A percentile compares a stretch with the other conserved stretches of the same genome.
These are phyloP conservation scores for Dioszegia aurantiaca DNA, from an alignment of 768 basidiomycete genomes.

Conservation along the genomic window DNA sequence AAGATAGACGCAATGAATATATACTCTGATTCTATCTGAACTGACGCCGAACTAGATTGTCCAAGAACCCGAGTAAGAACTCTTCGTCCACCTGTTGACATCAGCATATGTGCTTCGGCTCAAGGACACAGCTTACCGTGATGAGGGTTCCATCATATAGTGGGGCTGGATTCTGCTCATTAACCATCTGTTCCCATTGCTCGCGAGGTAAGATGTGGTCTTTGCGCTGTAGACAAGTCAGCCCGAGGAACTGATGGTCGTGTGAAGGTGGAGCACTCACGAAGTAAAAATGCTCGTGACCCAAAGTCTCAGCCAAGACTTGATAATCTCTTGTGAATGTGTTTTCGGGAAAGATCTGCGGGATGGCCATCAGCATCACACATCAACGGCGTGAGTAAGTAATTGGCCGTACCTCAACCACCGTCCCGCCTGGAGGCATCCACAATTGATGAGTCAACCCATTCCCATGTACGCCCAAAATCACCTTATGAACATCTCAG, in stretches of 20 bases:
- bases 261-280: constrained; percentile 15
- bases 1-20: no score
- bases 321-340: constrained; percentile 19
- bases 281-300: constrained; percentile 14
- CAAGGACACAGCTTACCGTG: not conserved
- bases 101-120: not conserved
- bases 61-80: not conserved
- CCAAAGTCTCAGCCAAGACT: constrained; percentile 11
- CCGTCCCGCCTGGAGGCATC: constrained; percentile 36
- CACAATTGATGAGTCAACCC: constrained; percentile 42
- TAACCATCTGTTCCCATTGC: constrained; percentile 5
- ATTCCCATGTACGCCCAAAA: constrained; percentile 45
- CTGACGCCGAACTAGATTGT: no score
- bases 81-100: not conserved
- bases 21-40: not conserved
- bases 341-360: constrained; percentile 17
- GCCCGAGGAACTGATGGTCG: no score
- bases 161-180: not conserved
- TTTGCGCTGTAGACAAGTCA: constrained; percentile 4
- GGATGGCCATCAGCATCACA: no score
- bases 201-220: not conserved
- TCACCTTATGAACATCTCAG: constrained; percentile 19
- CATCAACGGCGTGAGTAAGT: no score
- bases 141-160: constrained; percentile 6
- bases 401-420: constrained; percentile 44